phyloP scores from a whole-genome alignment of 1,139 yeast species.

The Meyerozyma carpophila region DNA sequence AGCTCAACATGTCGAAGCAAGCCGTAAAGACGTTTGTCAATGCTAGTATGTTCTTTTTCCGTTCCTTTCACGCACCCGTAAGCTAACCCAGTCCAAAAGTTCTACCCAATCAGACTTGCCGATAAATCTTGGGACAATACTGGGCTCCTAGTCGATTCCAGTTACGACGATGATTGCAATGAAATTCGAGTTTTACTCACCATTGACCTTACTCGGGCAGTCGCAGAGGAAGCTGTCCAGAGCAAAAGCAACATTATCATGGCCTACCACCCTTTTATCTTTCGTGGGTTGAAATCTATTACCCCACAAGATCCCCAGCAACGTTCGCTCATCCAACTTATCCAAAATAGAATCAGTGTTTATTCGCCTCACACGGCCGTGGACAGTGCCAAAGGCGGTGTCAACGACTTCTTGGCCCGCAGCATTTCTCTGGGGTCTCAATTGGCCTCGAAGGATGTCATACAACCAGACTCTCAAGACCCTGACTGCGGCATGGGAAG shows the following conservation, averaged over 20 bases:
- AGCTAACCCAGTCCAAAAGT: conserved; percentile 46
- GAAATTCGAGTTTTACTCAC: conserved; percentile 57
- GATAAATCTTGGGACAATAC: conserved; percentile 93
- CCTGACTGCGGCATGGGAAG: conserved; percentile 82
- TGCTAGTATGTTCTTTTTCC: conserved; percentile 26
- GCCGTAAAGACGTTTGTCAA: conserved; percentile 43
- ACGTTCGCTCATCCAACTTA: conserved; percentile 61
- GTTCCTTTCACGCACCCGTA: not conserved
- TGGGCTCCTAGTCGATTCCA: conserved; percentile 73
- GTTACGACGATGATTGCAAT: conserved; percentile 17
- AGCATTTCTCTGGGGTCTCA: conserved; percentile 40
- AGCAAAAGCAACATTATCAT: conserved; percentile 50
- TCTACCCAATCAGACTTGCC: conserved; percentile 71
- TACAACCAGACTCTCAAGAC: conserved; percentile 22
- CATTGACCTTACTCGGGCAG: conserved; percentile 78
- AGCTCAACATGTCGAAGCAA: conserved; percentile 24
- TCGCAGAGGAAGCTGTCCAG: conserved; percentile 77
- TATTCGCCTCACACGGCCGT: conserved; percentile 96
- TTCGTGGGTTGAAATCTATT: conserved; percentile 80
- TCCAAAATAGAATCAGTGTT: conserved; percentile 74
- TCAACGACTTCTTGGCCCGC: conserved; percentile 82
- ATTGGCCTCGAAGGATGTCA: conserved; percentile 20
- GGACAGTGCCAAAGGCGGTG: conserved; percentile 89
- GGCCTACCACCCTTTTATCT: conserved; percentile 95
- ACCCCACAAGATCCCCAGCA: conserved; percentile 74